Conservation (phyloP, 805 yeast species). For the Yarrowia sp. region DNA sequence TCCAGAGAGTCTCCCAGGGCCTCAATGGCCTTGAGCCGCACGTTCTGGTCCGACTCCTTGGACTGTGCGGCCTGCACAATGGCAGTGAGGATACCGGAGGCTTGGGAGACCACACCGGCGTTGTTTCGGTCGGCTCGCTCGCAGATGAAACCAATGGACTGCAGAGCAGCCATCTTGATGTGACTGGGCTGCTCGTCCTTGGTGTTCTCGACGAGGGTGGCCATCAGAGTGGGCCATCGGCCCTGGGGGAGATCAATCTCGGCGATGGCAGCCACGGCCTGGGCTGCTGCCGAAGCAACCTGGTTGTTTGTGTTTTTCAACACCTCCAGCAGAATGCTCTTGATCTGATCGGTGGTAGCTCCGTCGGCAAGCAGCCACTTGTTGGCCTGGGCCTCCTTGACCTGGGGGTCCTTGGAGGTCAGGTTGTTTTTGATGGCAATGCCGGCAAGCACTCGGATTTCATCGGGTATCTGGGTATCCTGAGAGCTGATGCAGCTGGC, state of each 20-base stretch:
- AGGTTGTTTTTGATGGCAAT: conserved; percentile 83
- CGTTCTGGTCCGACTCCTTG: conserved; percentile 68
- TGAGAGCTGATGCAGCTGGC: conserved; percentile 70
- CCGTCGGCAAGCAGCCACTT: conserved; percentile 70
- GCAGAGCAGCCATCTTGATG: conserved; percentile 80
- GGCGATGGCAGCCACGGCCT: conserved; percentile 95
- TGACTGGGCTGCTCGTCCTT: conserved; percentile 70
- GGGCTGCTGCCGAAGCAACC: conserved; percentile 88
- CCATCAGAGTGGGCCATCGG: conserved; percentile 87
- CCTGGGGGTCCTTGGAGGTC: conserved; percentile 71
- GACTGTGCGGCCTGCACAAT: conserved; percentile 95
- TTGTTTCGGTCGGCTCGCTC: conserved; percentile 86
- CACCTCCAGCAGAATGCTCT: conserved; percentile 57
- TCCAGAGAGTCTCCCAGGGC: conserved; percentile 89
- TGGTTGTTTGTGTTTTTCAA: conserved; percentile 65
- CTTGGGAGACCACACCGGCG: conserved; percentile 73
- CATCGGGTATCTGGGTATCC: conserved; percentile 50
- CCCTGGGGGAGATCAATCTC: conserved; percentile 84
- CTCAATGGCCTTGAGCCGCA: conserved; percentile 85
- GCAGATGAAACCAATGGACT: conserved; percentile 93
- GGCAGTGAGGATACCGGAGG: conserved; percentile 90
- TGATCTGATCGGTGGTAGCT: conserved; percentile 60
- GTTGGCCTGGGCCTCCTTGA: conserved; percentile 56
- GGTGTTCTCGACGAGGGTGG: conserved; percentile 81
- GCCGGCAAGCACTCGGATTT: conserved; percentile 90